Evolutionary conservation across 768 basidiomycete genomes (phyloP), one percentile per base, ranked within the genome.

Genomic region (Fomitopsis pulvina): DNA sequence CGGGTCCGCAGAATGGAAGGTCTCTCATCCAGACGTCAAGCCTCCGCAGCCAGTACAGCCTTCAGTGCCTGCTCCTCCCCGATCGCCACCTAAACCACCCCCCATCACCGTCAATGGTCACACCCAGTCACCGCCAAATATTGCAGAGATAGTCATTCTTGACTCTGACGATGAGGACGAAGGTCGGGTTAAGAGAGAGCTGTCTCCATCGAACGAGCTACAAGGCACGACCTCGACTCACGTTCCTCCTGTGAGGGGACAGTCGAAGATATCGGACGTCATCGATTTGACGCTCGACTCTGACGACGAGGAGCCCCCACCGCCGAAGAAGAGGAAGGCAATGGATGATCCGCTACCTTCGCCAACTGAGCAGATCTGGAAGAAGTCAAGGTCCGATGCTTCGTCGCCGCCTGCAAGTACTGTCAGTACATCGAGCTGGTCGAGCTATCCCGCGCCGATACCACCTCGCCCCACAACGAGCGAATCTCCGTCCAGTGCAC

Each of bases 281-380:
- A 93, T 94, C 55, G 92, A 95, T 63, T 69, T 95, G 51, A 93
- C 92, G 2, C 69, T 83, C 52, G 87, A 90, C 59, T 80, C 81
- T 21, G 86, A 89, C 50, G 86, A 87, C 11, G 91, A 92, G 20
- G 77, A 73, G 18, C 47, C 47, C 25, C 53, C 65, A 18, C 47
- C 50, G 18, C 16, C 46, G 8, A 76, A 70, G 56, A 86, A 85
- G 59, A 78, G 86, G 57, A 86, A 83, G 59, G 77, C 78, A 9
- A 65, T 71, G 4, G 78, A 79, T 10, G 66, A 71, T 8, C 81
- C 77, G 11, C 57, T 74, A 41, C 55, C 64, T 1, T 78, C 81
- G 14, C 77, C 78, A 7, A 76, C 82, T 3, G 85, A 85, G 57
- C 77, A 75, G 53, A 76, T 81, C 29, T 89, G 86, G 87, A 90